phyloP scores from a whole-genome alignment of 1,139 yeast genomes.

The Yamadazyma atlantica region DNA sequence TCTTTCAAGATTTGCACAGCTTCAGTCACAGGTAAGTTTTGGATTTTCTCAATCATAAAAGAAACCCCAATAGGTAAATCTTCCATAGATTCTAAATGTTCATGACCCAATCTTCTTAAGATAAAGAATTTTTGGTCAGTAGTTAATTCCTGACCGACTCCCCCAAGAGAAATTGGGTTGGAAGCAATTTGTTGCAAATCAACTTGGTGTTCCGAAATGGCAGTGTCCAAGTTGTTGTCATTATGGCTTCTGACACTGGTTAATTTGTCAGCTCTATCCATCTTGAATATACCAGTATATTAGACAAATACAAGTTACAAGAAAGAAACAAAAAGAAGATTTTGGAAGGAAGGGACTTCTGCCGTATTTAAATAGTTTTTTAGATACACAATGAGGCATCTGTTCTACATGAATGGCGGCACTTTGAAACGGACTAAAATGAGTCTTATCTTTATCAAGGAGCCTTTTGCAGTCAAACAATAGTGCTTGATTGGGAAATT shows the following conservation, averaged over 20 bases:
- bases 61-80: slow-evolving; percentile 27
- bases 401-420: no score
- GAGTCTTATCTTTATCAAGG: no score
- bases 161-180: slow-evolving; percentile 14
- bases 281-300: slow-evolving; percentile 13
- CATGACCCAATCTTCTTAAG: slow-evolving; percentile 27
- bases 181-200: slow-evolving; percentile 20
- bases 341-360: no score
- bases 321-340: no score
- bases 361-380: neutral
- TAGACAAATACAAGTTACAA: neutral
- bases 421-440: no score
- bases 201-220: slow-evolving; percentile 7
- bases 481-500: neutral
- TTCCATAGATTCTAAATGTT: slow-evolving; percentile 24
- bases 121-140: slow-evolving; percentile 26
- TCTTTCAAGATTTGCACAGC: slow-evolving; percentile 21
- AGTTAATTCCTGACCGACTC: slow-evolving; percentile 25
- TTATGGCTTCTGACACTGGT: slow-evolving; percentile 10
- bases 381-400: no score
- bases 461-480: neutral
- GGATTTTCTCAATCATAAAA: slow-evolving; percentile 31
- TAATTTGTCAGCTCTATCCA: slow-evolving; percentile 21
- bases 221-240: slow-evolving; percentile 7
- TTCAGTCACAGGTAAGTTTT: slow-evolving; percentile 20